These are phyloP conservation scores for Fusarium redolens DNA, from an alignment of 2,329 filamentous ascomycete genomes.

Conservation along the genomic window DNA sequence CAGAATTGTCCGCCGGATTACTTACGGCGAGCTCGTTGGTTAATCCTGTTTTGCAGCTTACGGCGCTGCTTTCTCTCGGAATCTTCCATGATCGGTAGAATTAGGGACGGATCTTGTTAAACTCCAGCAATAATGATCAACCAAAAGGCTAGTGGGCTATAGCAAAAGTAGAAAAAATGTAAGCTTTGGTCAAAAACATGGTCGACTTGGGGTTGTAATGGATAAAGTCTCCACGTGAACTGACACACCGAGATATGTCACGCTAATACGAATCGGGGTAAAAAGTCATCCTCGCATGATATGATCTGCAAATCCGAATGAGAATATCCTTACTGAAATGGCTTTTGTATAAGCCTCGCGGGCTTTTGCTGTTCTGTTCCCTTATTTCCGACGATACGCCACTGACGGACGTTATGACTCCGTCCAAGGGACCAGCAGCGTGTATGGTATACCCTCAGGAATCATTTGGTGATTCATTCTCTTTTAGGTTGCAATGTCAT, in stretches of 20 bases:
- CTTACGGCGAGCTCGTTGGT: conserved; percentile 17
- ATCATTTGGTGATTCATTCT: background rate
- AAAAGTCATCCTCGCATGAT: conserved; percentile 2
- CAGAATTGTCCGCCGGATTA: background rate
- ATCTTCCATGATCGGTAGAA: background rate
- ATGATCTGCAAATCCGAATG: background rate
- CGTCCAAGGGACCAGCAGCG: background rate
- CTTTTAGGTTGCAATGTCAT: background rate
- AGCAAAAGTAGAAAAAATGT: background rate
- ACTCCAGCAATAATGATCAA: no score
- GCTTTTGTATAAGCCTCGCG: background rate
- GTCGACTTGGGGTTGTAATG: background rate
- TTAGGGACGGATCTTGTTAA: no score
- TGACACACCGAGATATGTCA: background rate
- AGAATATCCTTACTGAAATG: background rate
- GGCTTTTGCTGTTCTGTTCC: background rate
- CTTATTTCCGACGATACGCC: background rate
- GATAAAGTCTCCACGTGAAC: background rate
- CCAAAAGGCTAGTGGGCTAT: background rate
- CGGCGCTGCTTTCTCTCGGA: conserved; percentile 8
- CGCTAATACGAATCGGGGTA: conserved; percentile 10
- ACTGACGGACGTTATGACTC: background rate
- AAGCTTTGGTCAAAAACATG: background rate
- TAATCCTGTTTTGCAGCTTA: conserved; percentile 12
- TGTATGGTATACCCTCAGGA: no score